A percentile compares a stretch with the other conserved stretches of the same genome.
These are phyloP conservation scores for Eutrema salsugineum DNA, from an alignment of 441 rosid genomes.

Conservation along the genomic window DNA sequence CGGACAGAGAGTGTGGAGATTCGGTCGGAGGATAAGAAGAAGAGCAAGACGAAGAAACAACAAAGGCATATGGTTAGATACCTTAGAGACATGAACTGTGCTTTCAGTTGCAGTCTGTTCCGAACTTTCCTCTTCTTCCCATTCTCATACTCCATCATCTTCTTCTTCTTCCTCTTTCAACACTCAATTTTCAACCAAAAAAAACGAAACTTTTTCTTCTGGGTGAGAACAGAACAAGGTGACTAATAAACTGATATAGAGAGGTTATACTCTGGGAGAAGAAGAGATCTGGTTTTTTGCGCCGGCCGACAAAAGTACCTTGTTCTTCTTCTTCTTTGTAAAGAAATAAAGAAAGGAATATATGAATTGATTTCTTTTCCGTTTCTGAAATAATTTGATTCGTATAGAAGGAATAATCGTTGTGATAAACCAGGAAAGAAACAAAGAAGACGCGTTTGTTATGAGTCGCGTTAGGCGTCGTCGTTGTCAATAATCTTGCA, in stretches of 20 bases:
- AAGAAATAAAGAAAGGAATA: constrained; percentile 4
- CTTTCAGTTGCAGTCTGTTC: constrained; percentile 34
- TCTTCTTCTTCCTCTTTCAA: constrained; percentile 5
- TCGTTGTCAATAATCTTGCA: background rate
- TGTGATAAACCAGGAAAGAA: constrained; percentile 10
- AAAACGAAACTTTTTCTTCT: background rate
- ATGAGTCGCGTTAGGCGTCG: constrained; percentile 1
- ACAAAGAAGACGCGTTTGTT: constrained; percentile 18
- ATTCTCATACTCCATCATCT: constrained; percentile 62
- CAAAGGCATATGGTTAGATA: constrained; percentile 48
- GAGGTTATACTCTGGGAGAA: constrained; percentile 2
- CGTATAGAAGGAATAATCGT: background rate
- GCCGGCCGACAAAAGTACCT: constrained; percentile 26
- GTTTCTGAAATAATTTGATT: background rate
- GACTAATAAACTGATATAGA: constrained; percentile 17
- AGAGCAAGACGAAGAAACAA: constrained; percentile 57
- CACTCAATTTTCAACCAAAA: background rate
- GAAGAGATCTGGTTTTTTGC: constrained; percentile 28
- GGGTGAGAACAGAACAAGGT: background rate
- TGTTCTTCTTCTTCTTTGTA: background rate
- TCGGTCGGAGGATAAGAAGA: constrained; percentile 60
- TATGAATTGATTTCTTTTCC: background rate
- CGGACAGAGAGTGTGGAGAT: constrained; percentile 38
- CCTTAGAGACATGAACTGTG: constrained; percentile 48
- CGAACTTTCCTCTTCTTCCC: constrained; percentile 75